Base-by-base conservation (phyloP, 495 filamentous ascomycete genomes). In the Aeminium ludgeri region DNA sequence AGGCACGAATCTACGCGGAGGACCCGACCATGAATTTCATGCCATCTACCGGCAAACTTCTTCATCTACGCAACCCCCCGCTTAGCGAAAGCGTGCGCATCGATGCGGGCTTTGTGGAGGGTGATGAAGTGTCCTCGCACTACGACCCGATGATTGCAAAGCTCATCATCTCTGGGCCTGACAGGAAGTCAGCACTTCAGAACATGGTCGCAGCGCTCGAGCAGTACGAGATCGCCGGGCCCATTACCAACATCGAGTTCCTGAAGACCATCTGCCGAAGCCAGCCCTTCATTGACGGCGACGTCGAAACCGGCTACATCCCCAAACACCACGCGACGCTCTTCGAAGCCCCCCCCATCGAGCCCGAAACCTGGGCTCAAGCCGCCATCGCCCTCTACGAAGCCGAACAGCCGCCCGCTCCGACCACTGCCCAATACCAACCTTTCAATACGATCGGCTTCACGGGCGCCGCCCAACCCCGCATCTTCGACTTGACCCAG, bases 61-160 rank as follows among this genome's bases (percentile, higher is more conserved):
- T 86, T 18, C 80, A 95, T 60, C 72, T 96, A 7, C 69, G 71
- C 13, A 85, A 76, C 0, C 89, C 91, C 0, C 57, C 60, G n/a
- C 54, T 63, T 0, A 69, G 69, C 10, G 69, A 80, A 2, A 78
- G 79, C 44, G 71, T 94, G 32, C 74, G 89, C 20, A 84, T 99
- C 42, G 89, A 99, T 53, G 80, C 85, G 6, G 91, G 91, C 0
- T 96, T 96, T 53, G 70, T 84, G 10, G 67, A 80, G 47, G 91
- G 91, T 13, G 87, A 96, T 54, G 80, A 86, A 45, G 77, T 99
- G 0, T 91, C 86, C 0, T 80, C 86, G n/a, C 77, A 89, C 39
- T 99, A 96, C 59, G 89, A 99, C 50, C 87, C 89, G 4, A 96
- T 99, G 89, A 95, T 99, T 46, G 80, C 91, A 31, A 99, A 99